Base-by-base conservation (phyloP, 1,284 basidiomycete species). In the Ganoderma multipileum region DNA sequence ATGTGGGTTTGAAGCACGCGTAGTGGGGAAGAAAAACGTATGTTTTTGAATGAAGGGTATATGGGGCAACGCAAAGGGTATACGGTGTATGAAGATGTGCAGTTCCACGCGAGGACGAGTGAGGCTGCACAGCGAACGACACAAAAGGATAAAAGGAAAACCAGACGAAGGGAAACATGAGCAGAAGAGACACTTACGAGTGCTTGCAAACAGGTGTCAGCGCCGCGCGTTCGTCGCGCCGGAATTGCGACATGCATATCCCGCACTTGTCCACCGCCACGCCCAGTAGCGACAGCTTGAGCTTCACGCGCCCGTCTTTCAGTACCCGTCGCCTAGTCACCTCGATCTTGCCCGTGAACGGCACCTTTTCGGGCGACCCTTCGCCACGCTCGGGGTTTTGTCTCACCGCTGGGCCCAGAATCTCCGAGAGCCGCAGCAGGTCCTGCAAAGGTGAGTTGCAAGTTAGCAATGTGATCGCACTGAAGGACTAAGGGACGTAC, bases 181-280 rank as follows among this genome's bases (percentile, higher is more conserved):
- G 39, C 23, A 28, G 38, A 16, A 41, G 62, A 54, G 23, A 60
- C 2, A 85, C 86, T 77, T 68, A 92, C 79, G 86, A 82, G 81
- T 96, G 95, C 71, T 84, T 83, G 79, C 95, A 96, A n/a, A 77
- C 79, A 20, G 86, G 86, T 2, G 89, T 85, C 75, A 93, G 77
- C 62, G 87, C 87, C 16, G 84, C 85, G 68, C 82, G 81, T 68
- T 91, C 86, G 7, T 81, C 86, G 16, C 85, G 85, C 76, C 85
- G 89, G 82, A 95, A 96, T 81, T 94, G 92, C 62, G 84, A 85
- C 73, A 94, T 80, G 78, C 95, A 96, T 61, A 95, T 91, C 33
- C 89, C 87, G 76, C 95, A 97, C 74, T 89, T 90, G 72, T 93
- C 89, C 36, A 96, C 93, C 1, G 86, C 78, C 12, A 88, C 84